A percentile compares a stretch with the other conserved stretches of the same genome.
phyloP scores from a whole-genome alignment of 2,329 filamentous ascomycete species.

The Helotiales sp. region DNA sequence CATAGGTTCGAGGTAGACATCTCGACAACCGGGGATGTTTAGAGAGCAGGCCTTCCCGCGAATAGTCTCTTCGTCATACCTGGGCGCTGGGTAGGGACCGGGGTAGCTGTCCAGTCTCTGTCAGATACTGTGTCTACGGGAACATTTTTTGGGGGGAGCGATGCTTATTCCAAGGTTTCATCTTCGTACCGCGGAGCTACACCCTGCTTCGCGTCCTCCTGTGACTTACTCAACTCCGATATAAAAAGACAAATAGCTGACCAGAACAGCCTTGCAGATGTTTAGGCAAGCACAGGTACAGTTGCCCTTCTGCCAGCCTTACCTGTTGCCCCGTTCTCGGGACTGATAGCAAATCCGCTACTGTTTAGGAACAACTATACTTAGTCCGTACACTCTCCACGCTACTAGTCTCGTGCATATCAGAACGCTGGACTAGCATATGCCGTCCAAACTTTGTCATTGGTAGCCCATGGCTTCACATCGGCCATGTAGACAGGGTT shows the following conservation, averaged over 20 bases:
- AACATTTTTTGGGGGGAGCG: background rate
- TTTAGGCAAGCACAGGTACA: background rate
- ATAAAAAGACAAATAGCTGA: background rate
- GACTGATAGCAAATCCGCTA: background rate
- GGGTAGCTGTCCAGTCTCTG: background rate
- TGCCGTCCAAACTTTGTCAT: background rate
- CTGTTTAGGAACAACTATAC: background rate
- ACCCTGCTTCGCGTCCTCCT: background rate
- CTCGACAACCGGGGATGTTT: background rate
- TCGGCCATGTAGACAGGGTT: background rate
- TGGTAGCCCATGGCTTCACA: background rate
- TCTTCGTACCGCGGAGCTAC: background rate
- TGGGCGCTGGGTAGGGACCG: background rate
- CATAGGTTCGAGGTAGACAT: background rate
- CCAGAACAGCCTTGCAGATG: background rate
- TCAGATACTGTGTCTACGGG: background rate
- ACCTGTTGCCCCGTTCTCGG: background rate
- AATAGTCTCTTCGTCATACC: background rate
- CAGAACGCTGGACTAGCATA: background rate
- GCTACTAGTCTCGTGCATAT: conserved; percentile 4
- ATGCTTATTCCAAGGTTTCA: background rate
- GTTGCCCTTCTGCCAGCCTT: background rate
- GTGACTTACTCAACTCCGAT: too few species aligned
- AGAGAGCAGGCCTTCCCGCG: background rate
- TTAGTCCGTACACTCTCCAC: background rate